Percentiles rank a stretch among this genome's conserved stretches.
Evolutionary conservation across 306 rosid species (phyloP).

Genomic region (Fagus sylvatica): DNA sequence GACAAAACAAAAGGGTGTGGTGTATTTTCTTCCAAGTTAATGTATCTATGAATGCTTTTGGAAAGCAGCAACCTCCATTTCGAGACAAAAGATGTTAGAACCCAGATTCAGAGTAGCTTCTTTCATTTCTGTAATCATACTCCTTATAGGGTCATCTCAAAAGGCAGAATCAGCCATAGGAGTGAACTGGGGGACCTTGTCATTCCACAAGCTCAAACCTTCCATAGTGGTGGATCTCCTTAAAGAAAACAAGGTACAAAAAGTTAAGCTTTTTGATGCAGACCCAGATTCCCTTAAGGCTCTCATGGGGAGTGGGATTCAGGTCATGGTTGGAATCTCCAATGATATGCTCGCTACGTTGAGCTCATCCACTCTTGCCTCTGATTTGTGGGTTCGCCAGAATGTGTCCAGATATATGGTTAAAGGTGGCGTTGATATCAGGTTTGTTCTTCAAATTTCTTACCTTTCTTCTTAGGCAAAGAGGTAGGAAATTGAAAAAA

Average conservation of each 20-base stretch:
- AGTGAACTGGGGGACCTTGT: conserved; percentile 87
- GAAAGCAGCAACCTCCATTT: conserved; percentile 12
- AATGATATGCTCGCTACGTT: conserved; percentile 70
- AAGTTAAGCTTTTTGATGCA: conserved; percentile 87
- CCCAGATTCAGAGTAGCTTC: conserved; percentile 30
- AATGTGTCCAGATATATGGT: conserved; percentile 66
- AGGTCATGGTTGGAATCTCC: conserved; percentile 88
- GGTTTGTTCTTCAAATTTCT: conserved; percentile 39
- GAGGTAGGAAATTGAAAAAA: not conserved
- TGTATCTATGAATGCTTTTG: not conserved
- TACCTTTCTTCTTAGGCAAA: not conserved
- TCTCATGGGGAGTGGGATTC: conserved; percentile 70
- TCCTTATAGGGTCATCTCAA: conserved; percentile 36
- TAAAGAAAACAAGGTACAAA: conserved; percentile 58
- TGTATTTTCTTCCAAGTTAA: not conserved
- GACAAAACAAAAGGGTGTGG: not conserved
- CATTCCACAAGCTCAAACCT: conserved; percentile 71
- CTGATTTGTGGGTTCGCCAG: conserved; percentile 83
- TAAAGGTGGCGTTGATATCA: conserved; percentile 81
- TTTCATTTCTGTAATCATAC: conserved; percentile 15
- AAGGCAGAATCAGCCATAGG: conserved; percentile 67
- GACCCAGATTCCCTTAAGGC: conserved; percentile 58
- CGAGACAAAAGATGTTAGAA: conserved; percentile 38
- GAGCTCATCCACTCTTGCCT: conserved; percentile 60
- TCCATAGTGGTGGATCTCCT: conserved; percentile 76